Evolutionary conservation across 129 eudicot species (phyloP).

Genomic region (Escallonia herrerae): DNA sequence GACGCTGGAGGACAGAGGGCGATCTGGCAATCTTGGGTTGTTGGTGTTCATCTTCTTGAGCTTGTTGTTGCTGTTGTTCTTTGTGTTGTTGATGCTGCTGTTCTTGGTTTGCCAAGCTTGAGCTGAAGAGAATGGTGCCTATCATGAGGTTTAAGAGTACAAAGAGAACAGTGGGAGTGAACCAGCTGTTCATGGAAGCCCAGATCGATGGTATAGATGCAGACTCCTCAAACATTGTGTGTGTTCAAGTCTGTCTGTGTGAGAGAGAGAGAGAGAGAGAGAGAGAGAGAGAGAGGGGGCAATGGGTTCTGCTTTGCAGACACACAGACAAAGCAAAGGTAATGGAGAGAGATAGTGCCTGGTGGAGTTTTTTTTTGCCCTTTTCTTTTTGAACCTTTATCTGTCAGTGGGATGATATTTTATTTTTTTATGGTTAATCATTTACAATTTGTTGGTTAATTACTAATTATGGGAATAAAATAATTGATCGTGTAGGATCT

Average conservation of each 20-base stretch:
- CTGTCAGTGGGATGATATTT: too few species aligned
- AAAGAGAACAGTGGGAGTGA: constrained; percentile 84
- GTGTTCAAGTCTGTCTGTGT: too few species aligned
- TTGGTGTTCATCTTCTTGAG: constrained; percentile 2
- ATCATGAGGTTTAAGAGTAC: constrained; percentile 80
- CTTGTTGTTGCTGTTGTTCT: constrained; percentile 7
- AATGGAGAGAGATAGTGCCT: neutral
- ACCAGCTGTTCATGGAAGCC: constrained; percentile 76
- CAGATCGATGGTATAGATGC: constrained; percentile 46
- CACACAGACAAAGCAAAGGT: constrained; percentile 10
- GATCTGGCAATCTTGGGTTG: constrained; percentile 34
- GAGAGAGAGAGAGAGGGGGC: too few species aligned
- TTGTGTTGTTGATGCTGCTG: constrained; percentile 14
- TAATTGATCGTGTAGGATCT: neutral
- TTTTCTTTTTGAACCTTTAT: too few species aligned
- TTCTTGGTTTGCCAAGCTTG: constrained; percentile 31
- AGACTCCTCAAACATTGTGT: constrained; percentile 69
- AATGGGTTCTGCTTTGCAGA: constrained; percentile 10
- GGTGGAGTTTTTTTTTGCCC: too few species aligned
- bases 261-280: constrained; percentile 9
- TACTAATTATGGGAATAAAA: neutral
- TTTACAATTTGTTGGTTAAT: neutral
- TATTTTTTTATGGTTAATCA: neutral
- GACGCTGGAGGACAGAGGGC: constrained; percentile 64
- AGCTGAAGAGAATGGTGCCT: constrained; percentile 71